phyloP scores from a whole-genome alignment of 139 green algal genomes.

The Yamagishiella unicocca region DNA sequence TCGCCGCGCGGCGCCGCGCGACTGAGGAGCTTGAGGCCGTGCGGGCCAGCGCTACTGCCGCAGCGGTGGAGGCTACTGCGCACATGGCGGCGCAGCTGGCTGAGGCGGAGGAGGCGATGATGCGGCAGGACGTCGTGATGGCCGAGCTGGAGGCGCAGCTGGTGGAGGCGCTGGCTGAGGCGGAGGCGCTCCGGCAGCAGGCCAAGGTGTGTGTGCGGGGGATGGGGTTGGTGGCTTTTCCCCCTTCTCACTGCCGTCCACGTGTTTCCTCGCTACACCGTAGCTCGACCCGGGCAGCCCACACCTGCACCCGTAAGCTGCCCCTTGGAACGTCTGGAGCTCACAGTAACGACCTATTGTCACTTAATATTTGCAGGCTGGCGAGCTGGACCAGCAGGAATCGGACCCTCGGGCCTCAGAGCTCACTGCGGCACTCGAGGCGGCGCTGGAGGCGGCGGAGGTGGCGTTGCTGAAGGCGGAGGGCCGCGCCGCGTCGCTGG shows the following conservation, averaged over 20 bases:
- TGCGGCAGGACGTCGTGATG: background rate
- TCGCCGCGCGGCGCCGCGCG: background rate
- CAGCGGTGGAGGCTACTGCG: background rate
- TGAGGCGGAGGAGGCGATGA: background rate
- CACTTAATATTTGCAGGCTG: too few relatives aligned
- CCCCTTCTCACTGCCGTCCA: too few relatives aligned
- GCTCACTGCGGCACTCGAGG: background rate
- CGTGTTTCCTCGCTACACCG: too few relatives aligned
- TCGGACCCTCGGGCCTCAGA: too few relatives aligned
- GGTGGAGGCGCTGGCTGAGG: background rate
- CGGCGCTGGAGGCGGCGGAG: constrained; percentile 16
- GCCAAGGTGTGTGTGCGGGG: background rate
- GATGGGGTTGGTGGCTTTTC: too few relatives aligned
- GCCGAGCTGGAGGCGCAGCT: background rate
- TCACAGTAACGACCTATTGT: too few relatives aligned
- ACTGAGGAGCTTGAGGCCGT: constrained; percentile 1
- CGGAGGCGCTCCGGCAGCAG: background rate
- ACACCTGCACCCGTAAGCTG: too few relatives aligned
- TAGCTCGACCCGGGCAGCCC: too few relatives aligned
- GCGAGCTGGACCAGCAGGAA: too few relatives aligned
- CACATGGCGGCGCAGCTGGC: background rate
- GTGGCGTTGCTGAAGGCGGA: background rate
- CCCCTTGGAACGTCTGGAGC: too few relatives aligned
- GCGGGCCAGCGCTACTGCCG: background rate
- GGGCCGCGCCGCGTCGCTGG: background rate